Conservation (phyloP, 768 basidiomycete species). For the Kwoniella heveanensis region DNA sequence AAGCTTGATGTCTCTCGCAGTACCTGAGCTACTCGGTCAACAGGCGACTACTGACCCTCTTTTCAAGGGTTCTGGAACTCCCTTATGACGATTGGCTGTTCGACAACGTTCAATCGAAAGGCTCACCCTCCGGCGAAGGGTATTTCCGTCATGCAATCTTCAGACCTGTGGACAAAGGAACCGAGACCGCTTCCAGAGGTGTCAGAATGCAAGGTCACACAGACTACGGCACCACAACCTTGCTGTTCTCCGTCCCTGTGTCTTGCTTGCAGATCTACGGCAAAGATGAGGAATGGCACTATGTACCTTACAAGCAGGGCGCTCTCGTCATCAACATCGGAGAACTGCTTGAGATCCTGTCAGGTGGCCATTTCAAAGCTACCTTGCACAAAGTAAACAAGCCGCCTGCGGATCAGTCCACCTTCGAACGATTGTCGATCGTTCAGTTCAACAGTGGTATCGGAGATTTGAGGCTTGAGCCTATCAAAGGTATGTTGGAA, state of each 20-base stretch:
- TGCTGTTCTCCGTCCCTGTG: slow-evolving; percentile 48
- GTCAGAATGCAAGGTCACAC: slow-evolving; percentile 33
- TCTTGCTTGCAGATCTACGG: slow-evolving; percentile 48
- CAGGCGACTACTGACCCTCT: slow-evolving; percentile 36
- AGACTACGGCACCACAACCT: slow-evolving; percentile 41
- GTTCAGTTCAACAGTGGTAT: slow-evolving; percentile 19
- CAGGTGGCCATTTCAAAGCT: slow-evolving; percentile 34
- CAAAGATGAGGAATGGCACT: slow-evolving; percentile 43
- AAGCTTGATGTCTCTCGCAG: too few relatives aligned
- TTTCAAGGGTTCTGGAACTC: slow-evolving; percentile 46
- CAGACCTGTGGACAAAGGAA: slow-evolving; percentile 24
- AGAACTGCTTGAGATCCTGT: slow-evolving; percentile 37
- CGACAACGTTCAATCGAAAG: slow-evolving; percentile 37
- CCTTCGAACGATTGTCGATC: slow-evolving; percentile 15
- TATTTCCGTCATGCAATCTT: slow-evolving; percentile 42
- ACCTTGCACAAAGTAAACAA: slow-evolving; percentile 17
- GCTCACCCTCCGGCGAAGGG: slow-evolving; percentile 28
- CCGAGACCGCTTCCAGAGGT: slow-evolving; percentile 19
- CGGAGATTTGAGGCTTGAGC: slow-evolving; percentile 12
- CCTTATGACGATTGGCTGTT: slow-evolving; percentile 38
- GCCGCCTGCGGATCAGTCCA: slow-evolving; percentile 5
- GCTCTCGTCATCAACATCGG: slow-evolving; percentile 50
- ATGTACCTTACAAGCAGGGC: slow-evolving; percentile 40
- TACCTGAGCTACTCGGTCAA: slow-evolving; percentile 36
- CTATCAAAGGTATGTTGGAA: neutral